These are phyloP conservation scores for Beta lomatogona DNA, from an alignment of 179 eudicot genomes.

Conservation along the genomic window DNA sequence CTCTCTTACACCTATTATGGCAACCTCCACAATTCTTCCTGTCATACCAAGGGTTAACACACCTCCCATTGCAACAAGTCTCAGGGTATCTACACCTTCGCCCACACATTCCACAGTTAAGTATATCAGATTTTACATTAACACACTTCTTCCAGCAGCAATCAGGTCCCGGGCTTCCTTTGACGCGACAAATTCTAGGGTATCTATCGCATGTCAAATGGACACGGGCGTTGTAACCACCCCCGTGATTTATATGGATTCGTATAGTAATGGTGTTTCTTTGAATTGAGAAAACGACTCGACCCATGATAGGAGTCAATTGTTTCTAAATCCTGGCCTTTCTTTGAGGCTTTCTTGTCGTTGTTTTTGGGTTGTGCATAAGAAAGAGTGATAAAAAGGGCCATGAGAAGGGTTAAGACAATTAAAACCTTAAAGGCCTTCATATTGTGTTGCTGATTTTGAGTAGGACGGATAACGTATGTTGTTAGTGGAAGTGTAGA, in stretches of 20 bases:
- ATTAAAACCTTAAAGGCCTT: conserved; percentile 8
- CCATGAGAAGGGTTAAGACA: background rate
- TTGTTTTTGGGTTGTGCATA: conserved; percentile 12
- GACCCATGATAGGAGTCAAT: conserved; percentile 9
- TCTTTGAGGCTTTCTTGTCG: background rate
- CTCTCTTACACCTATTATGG: conserved; percentile 41
- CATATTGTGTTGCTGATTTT: conserved; percentile 16
- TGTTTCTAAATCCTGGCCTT: background rate
- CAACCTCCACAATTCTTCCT: conserved; percentile 50
- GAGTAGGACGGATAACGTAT: background rate
- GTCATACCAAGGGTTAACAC: conserved; percentile 37
- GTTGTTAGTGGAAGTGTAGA: background rate
- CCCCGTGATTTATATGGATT: background rate
- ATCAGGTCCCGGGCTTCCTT: conserved; percentile 52
- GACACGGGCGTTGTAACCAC: background rate
- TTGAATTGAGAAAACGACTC: conserved; percentile 27
- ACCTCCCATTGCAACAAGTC: conserved; percentile 50
- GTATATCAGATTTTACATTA: conserved; percentile 42
- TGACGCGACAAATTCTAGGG: conserved; percentile 50
- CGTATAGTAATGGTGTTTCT: conserved; percentile 5
- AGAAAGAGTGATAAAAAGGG: conserved; percentile 9
- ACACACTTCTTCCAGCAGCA: conserved; percentile 65
- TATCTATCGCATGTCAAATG: conserved; percentile 50
- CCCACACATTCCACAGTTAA: conserved; percentile 58
- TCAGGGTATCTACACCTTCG: conserved; percentile 42